Base-by-base conservation (phyloP, 495 filamentous ascomycete species). In the Hypoxylon trugodes region DNA sequence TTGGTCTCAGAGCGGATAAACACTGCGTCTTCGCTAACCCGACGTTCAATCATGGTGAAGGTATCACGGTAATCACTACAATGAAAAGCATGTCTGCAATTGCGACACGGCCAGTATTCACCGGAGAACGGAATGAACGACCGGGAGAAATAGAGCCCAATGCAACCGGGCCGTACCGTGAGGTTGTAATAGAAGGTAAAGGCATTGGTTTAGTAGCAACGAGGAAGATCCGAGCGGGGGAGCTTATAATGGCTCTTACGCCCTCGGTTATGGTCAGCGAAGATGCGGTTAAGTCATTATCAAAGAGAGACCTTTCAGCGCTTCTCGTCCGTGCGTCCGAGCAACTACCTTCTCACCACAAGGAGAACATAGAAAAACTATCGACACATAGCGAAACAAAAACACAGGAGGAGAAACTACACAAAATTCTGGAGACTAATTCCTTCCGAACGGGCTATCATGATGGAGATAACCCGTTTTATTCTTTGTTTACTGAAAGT, bases 41-140 rank as follows among this genome's bases (percentile, higher is more conserved):
- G 33, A 30, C 46, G 10, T 74, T 76, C 57, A 63, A 66, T 43
- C 8, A 25, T 4, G 68, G 72, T n/a, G 52, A 61, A 33, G 73
- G 73, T 9, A 63, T 76, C 33, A 73, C 74, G 0, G 42, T 76
- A n/a, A 70, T 76, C 28, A 76, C 74, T 5, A 74, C 73, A 2
- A 32, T 52, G 28, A 47, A 68, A 12, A 68, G 68, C 1, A 59
- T 70, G 16, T 4, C 49, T 8, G 24, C 56, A 51, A 51, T 62
- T 58, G 45, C 48, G 22, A 28, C 59, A 49, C 16, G 68, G 30
- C 26, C 62, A 12, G 12, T 68, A 50, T 55, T 57, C 38, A n/a
- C 49, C 47, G 6, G 10, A 21, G 30, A 40, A 1, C 26, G 33
- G 6, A 15, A 22, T 24, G 35, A 24, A 22, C 19, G 15, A 28